Conservation (phyloP, 179 eudicot species). For the Heliamphora pulchella region DNA sequence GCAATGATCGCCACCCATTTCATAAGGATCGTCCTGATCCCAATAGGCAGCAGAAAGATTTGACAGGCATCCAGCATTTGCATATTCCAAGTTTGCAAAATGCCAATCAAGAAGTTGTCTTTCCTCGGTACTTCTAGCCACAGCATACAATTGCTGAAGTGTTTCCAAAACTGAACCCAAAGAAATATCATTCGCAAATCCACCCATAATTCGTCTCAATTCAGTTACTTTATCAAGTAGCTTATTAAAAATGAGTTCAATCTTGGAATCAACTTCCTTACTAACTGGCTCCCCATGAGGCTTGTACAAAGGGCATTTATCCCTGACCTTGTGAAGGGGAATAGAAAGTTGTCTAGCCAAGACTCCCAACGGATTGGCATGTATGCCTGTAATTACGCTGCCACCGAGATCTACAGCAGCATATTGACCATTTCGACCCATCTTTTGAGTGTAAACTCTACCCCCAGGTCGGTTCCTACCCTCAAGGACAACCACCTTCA, state of each 20-base stretch:
- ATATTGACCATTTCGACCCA: slow-evolving; percentile 53
- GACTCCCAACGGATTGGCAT: slow-evolving; percentile 93
- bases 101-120: slow-evolving; percentile 89
- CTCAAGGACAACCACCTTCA: slow-evolving; percentile 77
- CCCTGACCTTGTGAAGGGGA: slow-evolving; percentile 89
- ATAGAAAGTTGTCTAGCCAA: slow-evolving; percentile 80
- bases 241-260: slow-evolving; percentile 64
- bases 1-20: slow-evolving; percentile 98
- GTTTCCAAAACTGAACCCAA: slow-evolving; percentile 70
- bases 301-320: slow-evolving; percentile 79
- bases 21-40: slow-evolving; percentile 99
- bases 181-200: slow-evolving; percentile 57
- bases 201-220: slow-evolving; percentile 65
- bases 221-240: slow-evolving; percentile 76
- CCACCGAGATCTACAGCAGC: slow-evolving; percentile 92
- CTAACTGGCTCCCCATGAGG: slow-evolving; percentile 63
- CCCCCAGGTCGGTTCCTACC: slow-evolving; percentile 93
- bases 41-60: slow-evolving; percentile 86
- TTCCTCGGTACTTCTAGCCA: slow-evolving; percentile 67
- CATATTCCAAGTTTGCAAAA: slow-evolving; percentile 88
- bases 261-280: slow-evolving; percentile 49
- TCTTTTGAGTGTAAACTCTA: slow-evolving; percentile 80
- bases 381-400: slow-evolving; percentile 90
- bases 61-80: slow-evolving; percentile 86
- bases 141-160: slow-evolving; percentile 58